Evolutionary conservation across 1,139 yeast genomes (phyloP).

Genomic region (Magnusiomyces starmeri): DNA sequence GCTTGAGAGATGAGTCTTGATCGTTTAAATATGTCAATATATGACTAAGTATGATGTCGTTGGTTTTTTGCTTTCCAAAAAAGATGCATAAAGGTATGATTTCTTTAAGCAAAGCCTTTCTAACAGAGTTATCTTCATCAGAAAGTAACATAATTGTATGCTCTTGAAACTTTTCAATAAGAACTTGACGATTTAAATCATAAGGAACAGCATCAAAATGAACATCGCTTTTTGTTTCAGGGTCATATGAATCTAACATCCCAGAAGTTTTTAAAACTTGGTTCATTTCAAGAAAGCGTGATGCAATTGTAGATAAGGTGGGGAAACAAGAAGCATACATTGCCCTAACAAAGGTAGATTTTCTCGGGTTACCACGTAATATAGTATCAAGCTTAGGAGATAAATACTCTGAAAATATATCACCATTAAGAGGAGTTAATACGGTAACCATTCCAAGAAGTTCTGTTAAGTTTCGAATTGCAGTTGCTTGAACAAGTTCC

Average conservation of each 20-base stretch:
- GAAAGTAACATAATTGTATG: constrained; percentile 61
- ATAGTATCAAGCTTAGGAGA: constrained; percentile 59
- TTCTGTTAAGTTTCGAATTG: constrained; percentile 39
- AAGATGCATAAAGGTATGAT: constrained; percentile 71
- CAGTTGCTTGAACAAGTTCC: constrained; percentile 48
- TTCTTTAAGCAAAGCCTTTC: constrained; percentile 59
- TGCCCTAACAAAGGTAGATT: constrained; percentile 47
- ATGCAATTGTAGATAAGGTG: constrained; percentile 53
- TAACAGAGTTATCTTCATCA: constrained; percentile 58
- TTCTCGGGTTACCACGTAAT: constrained; percentile 30
- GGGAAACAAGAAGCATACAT: constrained; percentile 72
- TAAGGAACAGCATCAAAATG: constrained; percentile 32
- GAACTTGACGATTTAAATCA: constrained; percentile 24
- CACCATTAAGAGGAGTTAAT: constrained; percentile 67
- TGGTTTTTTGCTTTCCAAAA: constrained; percentile 81
- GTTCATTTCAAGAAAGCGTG: constrained; percentile 60
- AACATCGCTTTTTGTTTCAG: constrained; percentile 39
- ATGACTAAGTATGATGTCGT: constrained; percentile 83
- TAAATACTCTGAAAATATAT: constrained; percentile 72
- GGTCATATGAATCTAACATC: constrained; percentile 33
- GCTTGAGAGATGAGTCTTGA: constrained; percentile 55
- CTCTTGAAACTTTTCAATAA: constrained; percentile 51
- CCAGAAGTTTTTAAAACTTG: constrained; percentile 45
- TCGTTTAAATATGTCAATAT: constrained; percentile 87
- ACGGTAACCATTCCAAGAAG: constrained; percentile 57